Conservation (phyloP, 2,329 filamentous ascomycete genomes). For the Phaeosphaeria sp. region DNA sequence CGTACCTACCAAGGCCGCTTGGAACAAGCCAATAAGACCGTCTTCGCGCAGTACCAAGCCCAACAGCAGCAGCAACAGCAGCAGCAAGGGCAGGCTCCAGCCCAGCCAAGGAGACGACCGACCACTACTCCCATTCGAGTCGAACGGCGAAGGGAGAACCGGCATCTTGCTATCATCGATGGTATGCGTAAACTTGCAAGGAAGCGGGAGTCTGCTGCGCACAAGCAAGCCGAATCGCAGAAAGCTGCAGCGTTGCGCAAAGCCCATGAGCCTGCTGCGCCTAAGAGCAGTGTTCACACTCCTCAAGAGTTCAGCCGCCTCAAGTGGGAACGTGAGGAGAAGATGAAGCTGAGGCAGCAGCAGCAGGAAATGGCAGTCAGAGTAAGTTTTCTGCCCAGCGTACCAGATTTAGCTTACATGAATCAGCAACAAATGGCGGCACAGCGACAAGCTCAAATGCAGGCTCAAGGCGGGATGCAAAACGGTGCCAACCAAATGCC, state of each 20-base stretch:
- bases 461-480: conserved; percentile 47
- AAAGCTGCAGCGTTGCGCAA: conserved; percentile 82
- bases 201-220: conserved; percentile 83
- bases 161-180: conserved; percentile 87
- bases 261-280: conserved; percentile 71
- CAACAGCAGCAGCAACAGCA: conserved; percentile 63
- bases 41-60: conserved; percentile 64
- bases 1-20: conserved; percentile 72
- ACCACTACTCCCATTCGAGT: conserved; percentile 82
- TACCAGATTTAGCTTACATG: conserved; percentile 14
- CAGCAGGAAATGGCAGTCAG: conserved; percentile 61
- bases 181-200: conserved; percentile 95
- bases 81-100: conserved; percentile 58
- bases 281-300: conserved; percentile 69
- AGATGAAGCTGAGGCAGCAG: conserved; percentile 62
- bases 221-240: conserved; percentile 82
- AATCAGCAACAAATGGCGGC: conserved; percentile 44
- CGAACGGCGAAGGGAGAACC: conserved; percentile 83
- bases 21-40: conserved; percentile 67
- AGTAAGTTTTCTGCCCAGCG: conserved; percentile 42
- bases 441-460: conserved; percentile 47
- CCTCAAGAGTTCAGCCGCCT: conserved; percentile 90
- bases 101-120: conserved; percentile 64
- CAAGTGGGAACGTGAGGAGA: conserved; percentile 85
- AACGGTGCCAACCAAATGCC: conserved; percentile 50